Conservation (phyloP, 257 asterid species). For the Salvia hispanica region DNA sequence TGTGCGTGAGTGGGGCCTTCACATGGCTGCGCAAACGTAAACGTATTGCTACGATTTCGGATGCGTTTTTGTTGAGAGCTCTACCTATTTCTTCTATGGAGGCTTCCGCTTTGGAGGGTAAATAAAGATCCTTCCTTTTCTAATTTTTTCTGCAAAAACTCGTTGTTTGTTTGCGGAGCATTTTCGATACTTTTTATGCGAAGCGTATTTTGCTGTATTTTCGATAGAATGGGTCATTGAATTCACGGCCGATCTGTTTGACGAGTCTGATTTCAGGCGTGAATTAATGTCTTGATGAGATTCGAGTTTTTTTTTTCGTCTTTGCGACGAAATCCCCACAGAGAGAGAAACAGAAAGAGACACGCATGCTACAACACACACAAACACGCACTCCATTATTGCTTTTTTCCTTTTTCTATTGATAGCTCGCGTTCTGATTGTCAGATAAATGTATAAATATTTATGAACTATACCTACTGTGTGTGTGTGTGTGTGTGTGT, state of each 20-base stretch:
- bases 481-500: constrained; percentile 30
- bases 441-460: constrained; percentile 26
- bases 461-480: constrained; percentile 46
- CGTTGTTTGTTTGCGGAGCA: not conserved
- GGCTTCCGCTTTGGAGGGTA: constrained; percentile 40
- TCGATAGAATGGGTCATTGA: constrained; percentile 33
- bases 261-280: constrained; percentile 28
- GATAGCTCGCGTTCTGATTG: constrained; percentile 30
- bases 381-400: constrained; percentile 37
- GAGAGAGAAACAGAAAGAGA: constrained; percentile 28
- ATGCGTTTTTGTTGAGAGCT: constrained; percentile 30
- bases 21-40: constrained; percentile 16
- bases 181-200: constrained; percentile 39
- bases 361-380: constrained; percentile 35
- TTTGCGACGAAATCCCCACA: constrained; percentile 30
- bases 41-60: constrained; percentile 27
- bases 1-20: not conserved
- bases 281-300: constrained; percentile 6
- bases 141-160: not conserved
- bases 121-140: constrained; percentile 33
- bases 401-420: constrained; percentile 22
- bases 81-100: constrained; percentile 34
- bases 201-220: not conserved
- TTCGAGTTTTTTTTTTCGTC: not conserved
- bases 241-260: constrained; percentile 49